These are phyloP conservation scores for Fusarium anthophilum DNA, from an alignment of 2,329 filamentous ascomycete genomes.

Conservation along the genomic window DNA sequence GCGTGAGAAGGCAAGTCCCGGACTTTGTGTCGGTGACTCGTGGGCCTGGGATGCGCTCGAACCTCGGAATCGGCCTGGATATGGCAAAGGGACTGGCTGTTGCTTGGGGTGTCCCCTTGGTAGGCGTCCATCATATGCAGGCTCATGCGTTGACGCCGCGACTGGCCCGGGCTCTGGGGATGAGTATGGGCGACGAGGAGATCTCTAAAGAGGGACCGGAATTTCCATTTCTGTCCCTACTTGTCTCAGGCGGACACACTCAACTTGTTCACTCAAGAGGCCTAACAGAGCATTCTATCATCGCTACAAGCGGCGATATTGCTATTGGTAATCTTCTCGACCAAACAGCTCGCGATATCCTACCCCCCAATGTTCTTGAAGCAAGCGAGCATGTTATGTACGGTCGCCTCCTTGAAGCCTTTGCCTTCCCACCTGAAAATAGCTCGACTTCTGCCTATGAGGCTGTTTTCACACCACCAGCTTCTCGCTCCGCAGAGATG, in stretches of 20 bases:
- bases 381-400: slow-evolving; percentile 75
- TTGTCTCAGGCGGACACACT: slow-evolving; percentile 93
- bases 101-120: slow-evolving; percentile 82
- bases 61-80: slow-evolving; percentile 80
- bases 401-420: slow-evolving; percentile 79
- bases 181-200: slow-evolving; percentile 28
- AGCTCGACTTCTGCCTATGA: slow-evolving; percentile 43
- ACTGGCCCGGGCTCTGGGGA: slow-evolving; percentile 71
- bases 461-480: slow-evolving; percentile 65
- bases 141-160: slow-evolving; percentile 91
- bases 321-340: slow-evolving; percentile 93
- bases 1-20: slow-evolving; percentile 58
- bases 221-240: slow-evolving; percentile 88
- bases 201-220: slow-evolving; percentile 51
- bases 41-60: slow-evolving; percentile 87
- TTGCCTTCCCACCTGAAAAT: slow-evolving; percentile 69
- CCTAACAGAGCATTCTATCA: slow-evolving; percentile 74
- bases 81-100: slow-evolving; percentile 87
- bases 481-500: slow-evolving; percentile 67
- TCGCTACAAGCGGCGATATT: slow-evolving; percentile 79
- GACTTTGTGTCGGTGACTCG: slow-evolving; percentile 91
- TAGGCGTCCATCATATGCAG: slow-evolving; percentile 97
- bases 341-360: slow-evolving; percentile 80
- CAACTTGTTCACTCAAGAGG: slow-evolving; percentile 79
- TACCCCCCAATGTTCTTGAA: slow-evolving; percentile 69